phyloP scores from a whole-genome alignment of 2,329 filamentous ascomycete genomes.

The Dactylellina leptospora region DNA sequence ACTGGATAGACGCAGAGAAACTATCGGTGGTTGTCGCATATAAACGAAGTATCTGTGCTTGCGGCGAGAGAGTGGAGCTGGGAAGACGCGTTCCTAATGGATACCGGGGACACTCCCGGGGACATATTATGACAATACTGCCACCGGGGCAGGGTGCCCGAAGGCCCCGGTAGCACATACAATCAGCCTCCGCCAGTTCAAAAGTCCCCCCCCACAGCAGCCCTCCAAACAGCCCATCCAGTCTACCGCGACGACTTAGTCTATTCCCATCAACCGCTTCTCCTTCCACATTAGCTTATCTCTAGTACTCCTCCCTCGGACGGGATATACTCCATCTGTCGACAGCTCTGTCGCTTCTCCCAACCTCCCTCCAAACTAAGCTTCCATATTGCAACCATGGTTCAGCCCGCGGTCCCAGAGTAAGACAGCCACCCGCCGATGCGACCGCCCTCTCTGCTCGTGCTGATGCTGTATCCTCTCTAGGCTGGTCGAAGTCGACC shows the following conservation, averaged over 20 bases:
- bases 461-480: slow-evolving; percentile 15
- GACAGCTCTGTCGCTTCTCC: slow-evolving; percentile 2
- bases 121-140: not conserved
- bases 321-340: slow-evolving; percentile 1
- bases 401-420: slow-evolving; percentile 53
- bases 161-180: not conserved
- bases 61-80: not conserved
- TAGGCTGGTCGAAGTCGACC: slow-evolving; percentile 91
- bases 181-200: too few relatives aligned
- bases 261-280: slow-evolving; percentile 2
- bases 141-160: not conserved
- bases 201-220: too few relatives aligned
- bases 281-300: slow-evolving; percentile 8
- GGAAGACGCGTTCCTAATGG: slow-evolving; percentile 9
- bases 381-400: slow-evolving; percentile 28
- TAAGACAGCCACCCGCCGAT: slow-evolving; percentile 40
- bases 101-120: not conserved
- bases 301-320: not conserved
- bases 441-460: not conserved
- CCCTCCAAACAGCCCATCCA: slow-evolving; percentile 7
- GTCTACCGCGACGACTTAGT: slow-evolving; percentile 9
- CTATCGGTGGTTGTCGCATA: too few relatives aligned
- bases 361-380: slow-evolving; percentile 16
- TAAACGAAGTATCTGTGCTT: not conserved
- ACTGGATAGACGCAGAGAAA: not conserved